A percentile compares a stretch with the other conserved stretches of the same genome.
Evolutionary conservation across 2,329 filamentous ascomycete species (phyloP).

Genomic region (Colletotrichum nymphaeae): DNA sequence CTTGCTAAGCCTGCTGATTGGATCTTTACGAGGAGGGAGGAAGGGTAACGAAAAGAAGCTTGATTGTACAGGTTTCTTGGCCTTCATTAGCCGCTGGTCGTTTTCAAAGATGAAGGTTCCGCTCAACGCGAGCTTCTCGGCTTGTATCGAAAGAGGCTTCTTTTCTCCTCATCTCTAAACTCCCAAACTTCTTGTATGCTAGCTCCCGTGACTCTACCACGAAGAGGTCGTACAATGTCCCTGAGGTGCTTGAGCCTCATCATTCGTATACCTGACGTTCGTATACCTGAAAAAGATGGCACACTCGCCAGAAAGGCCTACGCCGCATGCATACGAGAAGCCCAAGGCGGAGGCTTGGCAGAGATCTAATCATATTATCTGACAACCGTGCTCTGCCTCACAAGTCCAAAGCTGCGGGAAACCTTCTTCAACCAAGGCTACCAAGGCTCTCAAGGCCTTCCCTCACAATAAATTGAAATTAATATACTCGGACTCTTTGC

Average conservation of each 20-base stretch:
- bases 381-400: not conserved
- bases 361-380: not conserved
- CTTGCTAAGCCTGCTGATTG: constrained; percentile 3
- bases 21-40: not conserved
- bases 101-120: constrained; percentile 15
- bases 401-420: not conserved
- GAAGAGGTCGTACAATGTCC: not conserved
- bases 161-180: not conserved
- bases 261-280: not conserved
- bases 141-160: not conserved
- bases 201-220: not conserved
- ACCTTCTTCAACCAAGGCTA: not conserved
- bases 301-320: too few relatives aligned
- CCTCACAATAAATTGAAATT: not conserved
- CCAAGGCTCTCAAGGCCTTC: too few relatives aligned
- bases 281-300: not conserved
- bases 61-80: not conserved
- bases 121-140: constrained; percentile 10
- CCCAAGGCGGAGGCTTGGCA: constrained; percentile 18
- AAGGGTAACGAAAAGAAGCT: constrained; percentile 3
- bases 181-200: too few relatives aligned
- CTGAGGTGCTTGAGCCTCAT: not conserved
- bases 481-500: not conserved
- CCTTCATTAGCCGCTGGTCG: not conserved
- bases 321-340: not conserved